Evolutionary conservation across 2,329 filamentous ascomycete species (phyloP).

Genomic region (Hymenoscyphus linearis): DNA sequence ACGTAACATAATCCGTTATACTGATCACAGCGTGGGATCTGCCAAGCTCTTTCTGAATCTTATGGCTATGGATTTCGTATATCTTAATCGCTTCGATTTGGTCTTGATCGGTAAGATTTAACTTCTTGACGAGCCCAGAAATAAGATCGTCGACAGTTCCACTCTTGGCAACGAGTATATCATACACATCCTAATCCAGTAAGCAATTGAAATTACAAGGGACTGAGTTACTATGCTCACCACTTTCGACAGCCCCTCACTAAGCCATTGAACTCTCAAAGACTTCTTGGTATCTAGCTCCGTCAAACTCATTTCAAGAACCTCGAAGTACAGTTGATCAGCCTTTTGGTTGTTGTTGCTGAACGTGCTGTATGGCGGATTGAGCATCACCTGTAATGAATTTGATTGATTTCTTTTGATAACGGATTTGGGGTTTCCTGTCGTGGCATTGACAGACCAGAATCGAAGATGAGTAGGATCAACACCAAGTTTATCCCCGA

Average conservation of each 20-base stretch:
- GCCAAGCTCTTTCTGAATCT: slow-evolving; percentile 73
- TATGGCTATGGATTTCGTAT: slow-evolving; percentile 77
- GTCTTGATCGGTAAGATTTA: slow-evolving; percentile 67
- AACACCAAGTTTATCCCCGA: slow-evolving; percentile 70
- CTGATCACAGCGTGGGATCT: slow-evolving; percentile 69
- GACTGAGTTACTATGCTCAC: slow-evolving; percentile 41
- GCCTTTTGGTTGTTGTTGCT: slow-evolving; percentile 63
- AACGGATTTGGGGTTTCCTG: slow-evolving; percentile 69
- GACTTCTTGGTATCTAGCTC: slow-evolving; percentile 91
- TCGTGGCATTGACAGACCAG: slow-evolving; percentile 74
- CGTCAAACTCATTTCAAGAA: slow-evolving; percentile 87
- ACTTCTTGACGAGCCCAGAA: slow-evolving; percentile 71
- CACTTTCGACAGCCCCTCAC: slow-evolving; percentile 88
- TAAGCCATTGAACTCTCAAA: slow-evolving; percentile 77
- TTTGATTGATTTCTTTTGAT: slow-evolving; percentile 66
- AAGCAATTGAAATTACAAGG: slow-evolving; percentile 21
- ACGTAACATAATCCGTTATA: slow-evolving; percentile 77
- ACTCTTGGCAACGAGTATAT: slow-evolving; percentile 83
- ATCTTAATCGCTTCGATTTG: slow-evolving; percentile 68
- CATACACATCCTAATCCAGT: slow-evolving; percentile 60
- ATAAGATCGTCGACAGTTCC: slow-evolving; percentile 77
- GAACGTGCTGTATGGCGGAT: slow-evolving; percentile 66
- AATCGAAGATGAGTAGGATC: slow-evolving; percentile 87
- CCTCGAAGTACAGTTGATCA: slow-evolving; percentile 85
- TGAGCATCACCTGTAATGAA: slow-evolving; percentile 74